Evolutionary conservation across 306 rosid species (phyloP).

Genomic region (Trichosanthes cucumerina): DNA sequence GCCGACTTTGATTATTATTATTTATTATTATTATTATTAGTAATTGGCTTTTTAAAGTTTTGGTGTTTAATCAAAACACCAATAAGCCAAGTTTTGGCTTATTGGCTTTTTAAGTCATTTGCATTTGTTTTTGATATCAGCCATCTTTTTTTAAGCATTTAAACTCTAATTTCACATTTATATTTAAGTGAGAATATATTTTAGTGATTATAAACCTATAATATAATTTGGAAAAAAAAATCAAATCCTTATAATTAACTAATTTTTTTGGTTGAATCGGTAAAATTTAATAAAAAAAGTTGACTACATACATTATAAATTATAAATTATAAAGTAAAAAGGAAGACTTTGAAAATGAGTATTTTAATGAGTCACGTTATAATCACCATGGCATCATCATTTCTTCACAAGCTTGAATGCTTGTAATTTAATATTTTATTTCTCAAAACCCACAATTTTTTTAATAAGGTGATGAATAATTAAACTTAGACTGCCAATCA

Average conservation of each 20-base stretch:
- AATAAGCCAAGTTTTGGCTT: too few species aligned
- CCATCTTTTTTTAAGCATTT: background rate
- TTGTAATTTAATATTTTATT: background rate
- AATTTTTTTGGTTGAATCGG: background rate
- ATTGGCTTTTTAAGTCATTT: background rate
- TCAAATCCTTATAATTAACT: background rate
- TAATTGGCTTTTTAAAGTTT: too few species aligned
- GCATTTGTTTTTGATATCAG: background rate
- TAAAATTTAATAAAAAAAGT: background rate
- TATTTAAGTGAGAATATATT: background rate
- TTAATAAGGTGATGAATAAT: background rate
- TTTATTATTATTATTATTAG: too few species aligned
- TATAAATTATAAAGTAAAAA: background rate
- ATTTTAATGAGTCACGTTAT: background rate
- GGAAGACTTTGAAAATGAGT: background rate
- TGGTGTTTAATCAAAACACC: too few species aligned
- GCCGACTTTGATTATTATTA: too few species aligned
- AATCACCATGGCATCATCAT: background rate
- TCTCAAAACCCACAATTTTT: background rate
- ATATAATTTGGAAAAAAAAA: background rate
- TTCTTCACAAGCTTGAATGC: background rate
- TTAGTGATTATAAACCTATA: background rate
- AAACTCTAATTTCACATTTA: background rate
- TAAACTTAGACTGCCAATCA: background rate
- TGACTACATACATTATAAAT: background rate